Evolutionary conservation across 2,329 filamentous ascomycete species (phyloP), one percentile per base, ranked within the genome.

Genomic region (Xylaria multiplex): DNA sequence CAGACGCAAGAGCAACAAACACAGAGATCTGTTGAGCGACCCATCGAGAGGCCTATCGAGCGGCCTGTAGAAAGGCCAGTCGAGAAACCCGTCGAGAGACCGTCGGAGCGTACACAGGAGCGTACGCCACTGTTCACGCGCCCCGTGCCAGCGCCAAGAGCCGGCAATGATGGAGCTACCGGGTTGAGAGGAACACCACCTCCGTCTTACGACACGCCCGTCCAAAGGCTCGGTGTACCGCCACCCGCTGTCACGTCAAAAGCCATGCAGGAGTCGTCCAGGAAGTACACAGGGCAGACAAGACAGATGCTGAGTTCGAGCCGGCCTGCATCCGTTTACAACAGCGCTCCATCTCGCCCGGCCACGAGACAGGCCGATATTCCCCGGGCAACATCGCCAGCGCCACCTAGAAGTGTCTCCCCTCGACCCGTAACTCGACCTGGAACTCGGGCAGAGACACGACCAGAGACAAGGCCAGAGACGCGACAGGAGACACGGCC

Each of bases 251-350:
- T 96, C 67, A 99, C 96, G 0, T 92, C 93, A 3, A 92, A 91
- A 69, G 93, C 96, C 54, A 99, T 99, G 96, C 93, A 97, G 76
- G 92, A 97, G 78, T 93, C 94, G 3, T 96, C 93, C 0, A 91
- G 96, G 73, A 93, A 93, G 78, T 97, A 95, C 74, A 88, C 91
- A 24, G 88, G 90, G 52, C 92, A 97, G 78, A 93, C 92, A 2
- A 88, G 93, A 49, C 93, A 86, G 74, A 90, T 97, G 82, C 96
- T 96, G 78, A 84, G 75, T 37, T 70, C 75, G 1, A 78, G 75
- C 24, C 77, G 79, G 13, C 78, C 80, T 1, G 77, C 76, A 16
- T 81, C 79, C 1, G 75, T 80, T 37, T 70, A 75, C 56, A 77
- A 77, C 57, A 78, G 77, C 16, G 78, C 81, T 5, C 66, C 80